phyloP scores from a whole-genome alignment of 306 rosid genomes.

The Boehmeria nivea region DNA sequence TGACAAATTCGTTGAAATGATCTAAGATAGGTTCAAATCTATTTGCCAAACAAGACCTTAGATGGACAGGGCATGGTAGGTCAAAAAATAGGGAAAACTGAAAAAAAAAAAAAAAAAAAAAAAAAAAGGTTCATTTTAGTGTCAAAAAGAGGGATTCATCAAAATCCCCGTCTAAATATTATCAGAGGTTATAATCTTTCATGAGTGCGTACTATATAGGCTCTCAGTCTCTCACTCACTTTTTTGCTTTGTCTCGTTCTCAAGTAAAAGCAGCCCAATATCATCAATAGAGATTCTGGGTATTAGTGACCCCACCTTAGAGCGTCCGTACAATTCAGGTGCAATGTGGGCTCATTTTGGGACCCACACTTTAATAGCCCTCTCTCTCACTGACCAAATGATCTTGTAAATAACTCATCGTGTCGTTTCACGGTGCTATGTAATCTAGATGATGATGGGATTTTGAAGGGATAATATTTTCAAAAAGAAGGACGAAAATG shows the following conservation, averaged over 20 bases:
- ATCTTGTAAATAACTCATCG: conserved; percentile 6
- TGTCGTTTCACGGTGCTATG: conserved; percentile 1
- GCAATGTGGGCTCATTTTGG: background rate
- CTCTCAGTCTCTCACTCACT: background rate
- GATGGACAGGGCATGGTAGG: too few species aligned
- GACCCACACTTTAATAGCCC: background rate
- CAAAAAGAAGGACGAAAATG: background rate
- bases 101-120: too few species aligned
- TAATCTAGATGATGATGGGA: background rate
- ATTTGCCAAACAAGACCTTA: too few species aligned
- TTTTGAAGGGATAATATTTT: background rate
- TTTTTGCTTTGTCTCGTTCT: conserved; percentile 14
- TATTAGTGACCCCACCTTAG: conserved; percentile 12
- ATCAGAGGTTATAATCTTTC: background rate
- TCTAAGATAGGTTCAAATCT: too few species aligned
- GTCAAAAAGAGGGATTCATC: too few species aligned
- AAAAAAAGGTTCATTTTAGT: too few species aligned
- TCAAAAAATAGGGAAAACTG: too few species aligned
- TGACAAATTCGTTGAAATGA: too few species aligned
- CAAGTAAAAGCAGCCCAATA: background rate
- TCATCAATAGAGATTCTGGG: conserved; percentile 2
- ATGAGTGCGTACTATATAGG: background rate
- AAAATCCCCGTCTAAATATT: too few species aligned
- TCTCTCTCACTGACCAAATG: background rate
- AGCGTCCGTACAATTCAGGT: conserved; percentile 1